phyloP scores from a whole-genome alignment of 2,329 filamentous ascomycete species.

The Beauveria varroae region DNA sequence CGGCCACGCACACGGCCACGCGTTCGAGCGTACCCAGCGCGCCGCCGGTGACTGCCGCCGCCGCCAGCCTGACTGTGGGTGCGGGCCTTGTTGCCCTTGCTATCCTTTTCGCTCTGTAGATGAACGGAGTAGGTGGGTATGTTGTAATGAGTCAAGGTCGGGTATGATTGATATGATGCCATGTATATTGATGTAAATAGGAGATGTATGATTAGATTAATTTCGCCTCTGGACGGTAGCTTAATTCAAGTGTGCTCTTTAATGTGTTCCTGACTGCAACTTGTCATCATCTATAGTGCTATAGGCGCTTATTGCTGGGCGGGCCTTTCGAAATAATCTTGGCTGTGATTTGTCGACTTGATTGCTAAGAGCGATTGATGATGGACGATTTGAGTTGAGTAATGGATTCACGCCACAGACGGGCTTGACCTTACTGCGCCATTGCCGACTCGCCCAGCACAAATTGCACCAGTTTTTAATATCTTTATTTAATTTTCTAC shows the following conservation, averaged over 20 bases:
- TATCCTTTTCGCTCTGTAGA: neutral
- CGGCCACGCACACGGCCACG: neutral
- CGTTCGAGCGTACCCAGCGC: neutral
- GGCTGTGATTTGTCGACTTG: too few relatives aligned
- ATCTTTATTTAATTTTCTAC: neutral
- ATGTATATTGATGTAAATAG: neutral
- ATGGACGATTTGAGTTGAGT: neutral
- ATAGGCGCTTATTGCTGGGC: too few relatives aligned
- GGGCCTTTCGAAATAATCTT: too few relatives aligned
- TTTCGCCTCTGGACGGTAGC: too few relatives aligned
- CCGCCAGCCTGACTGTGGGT: neutral
- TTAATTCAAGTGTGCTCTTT: neutral
- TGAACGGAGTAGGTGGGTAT: too few relatives aligned
- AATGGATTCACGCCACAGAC: neutral
- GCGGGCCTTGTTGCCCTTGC: neutral
- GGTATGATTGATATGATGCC: neutral
- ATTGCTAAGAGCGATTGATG: too few relatives aligned
- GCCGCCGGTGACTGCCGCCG: neutral
- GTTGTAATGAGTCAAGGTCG: neutral
- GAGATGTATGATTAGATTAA: neutral
- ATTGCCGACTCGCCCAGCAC: too few relatives aligned
- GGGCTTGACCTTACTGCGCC: too few relatives aligned
- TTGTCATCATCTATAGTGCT: too few relatives aligned
- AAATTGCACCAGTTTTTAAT: neutral
- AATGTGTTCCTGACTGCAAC: neutral